A percentile compares a stretch with the other conserved stretches of the same genome.
Evolutionary conservation across 305 asterid species (phyloP).

Genomic region (Withania somnifera): DNA sequence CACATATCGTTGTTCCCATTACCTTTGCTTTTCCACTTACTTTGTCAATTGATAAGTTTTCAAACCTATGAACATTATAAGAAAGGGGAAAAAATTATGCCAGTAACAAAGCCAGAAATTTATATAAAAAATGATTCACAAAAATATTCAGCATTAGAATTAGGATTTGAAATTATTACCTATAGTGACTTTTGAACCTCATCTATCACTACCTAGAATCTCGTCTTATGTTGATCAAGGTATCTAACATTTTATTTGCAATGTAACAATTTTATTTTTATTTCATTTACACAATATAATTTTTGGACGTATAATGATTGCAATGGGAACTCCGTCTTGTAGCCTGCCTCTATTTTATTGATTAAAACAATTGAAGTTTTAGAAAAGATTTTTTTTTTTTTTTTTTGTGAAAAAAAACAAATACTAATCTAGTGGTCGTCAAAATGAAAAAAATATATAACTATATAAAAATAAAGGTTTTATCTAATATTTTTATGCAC

Average conservation of each 20-base stretch:
- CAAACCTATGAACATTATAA: constrained; percentile 10
- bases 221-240: neutral
- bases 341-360: neutral
- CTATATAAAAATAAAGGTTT: too few species aligned
- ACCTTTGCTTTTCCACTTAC: constrained; percentile 20
- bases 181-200: neutral
- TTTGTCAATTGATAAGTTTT: constrained; percentile 6
- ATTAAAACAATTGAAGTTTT: too few species aligned
- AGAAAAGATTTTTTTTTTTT: too few species aligned
- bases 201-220: too few species aligned
- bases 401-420: too few species aligned
- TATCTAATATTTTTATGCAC: too few species aligned
- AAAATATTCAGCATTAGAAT: too few species aligned
- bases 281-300: neutral
- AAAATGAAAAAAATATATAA: neutral
- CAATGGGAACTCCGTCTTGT: neutral
- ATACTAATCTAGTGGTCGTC: too few species aligned
- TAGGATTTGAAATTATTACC: neutral
- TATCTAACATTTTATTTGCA: neutral
- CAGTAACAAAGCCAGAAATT: neutral
- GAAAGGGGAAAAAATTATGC: neutral
- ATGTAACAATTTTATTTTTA: neutral
- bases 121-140: neutral
- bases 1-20: constrained; percentile 14
- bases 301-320: neutral